Evolutionary conservation across 495 filamentous ascomycete genomes (phyloP).

Genomic region (Neurospora sp.): DNA sequence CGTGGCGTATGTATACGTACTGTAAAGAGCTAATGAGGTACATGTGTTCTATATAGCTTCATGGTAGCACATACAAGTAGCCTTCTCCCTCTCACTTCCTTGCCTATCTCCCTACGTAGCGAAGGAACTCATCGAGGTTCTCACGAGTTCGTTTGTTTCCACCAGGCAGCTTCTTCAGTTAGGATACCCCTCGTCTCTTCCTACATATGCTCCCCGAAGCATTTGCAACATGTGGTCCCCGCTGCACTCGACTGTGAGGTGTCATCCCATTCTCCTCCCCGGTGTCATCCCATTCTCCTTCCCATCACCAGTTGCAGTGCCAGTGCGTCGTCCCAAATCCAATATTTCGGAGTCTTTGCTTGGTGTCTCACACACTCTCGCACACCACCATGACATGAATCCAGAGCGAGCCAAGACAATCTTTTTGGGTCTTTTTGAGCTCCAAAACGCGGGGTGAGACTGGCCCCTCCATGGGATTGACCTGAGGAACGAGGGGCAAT

Average conservation of each 20-base stretch:
- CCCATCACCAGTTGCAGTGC: neutral
- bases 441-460: conserved; percentile 14
- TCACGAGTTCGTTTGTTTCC: neutral
- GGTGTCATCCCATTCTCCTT: neutral
- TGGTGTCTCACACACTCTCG: neutral
- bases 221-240: neutral
- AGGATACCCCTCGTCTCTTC: neutral
- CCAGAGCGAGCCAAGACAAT: neutral
- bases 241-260: neutral
- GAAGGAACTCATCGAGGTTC: neutral
- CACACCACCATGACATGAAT: neutral
- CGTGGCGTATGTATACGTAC: neutral
- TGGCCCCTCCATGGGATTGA: conserved; percentile 18
- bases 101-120: neutral
- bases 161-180: neutral
- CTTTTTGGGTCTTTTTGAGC: neutral
- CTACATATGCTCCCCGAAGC: neutral
- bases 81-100: neutral
- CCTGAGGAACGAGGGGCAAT: conserved; percentile 22
- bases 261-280: neutral
- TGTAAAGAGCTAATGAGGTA: neutral
- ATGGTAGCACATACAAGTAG: neutral
- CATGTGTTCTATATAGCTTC: neutral
- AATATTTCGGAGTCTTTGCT: neutral
- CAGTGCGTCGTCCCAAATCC: neutral